Percentiles rank a stretch among this genome's conserved stretches.
phyloP scores from a whole-genome alignment of 768 basidiomycete genomes.

The Sarcomyxa edulis region DNA sequence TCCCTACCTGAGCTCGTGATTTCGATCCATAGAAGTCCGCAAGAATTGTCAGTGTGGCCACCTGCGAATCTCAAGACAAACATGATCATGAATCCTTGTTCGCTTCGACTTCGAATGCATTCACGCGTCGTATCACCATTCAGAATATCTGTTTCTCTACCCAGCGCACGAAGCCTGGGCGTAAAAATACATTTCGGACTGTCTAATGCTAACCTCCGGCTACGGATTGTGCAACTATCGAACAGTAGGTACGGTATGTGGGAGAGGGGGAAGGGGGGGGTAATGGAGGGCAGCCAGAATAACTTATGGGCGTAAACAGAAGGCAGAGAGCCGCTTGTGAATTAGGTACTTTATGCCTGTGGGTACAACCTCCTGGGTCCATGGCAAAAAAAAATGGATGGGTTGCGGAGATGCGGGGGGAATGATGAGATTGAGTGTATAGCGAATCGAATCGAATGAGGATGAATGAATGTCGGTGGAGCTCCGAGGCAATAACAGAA shows the following conservation, averaged over 20 bases:
- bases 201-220: conserved; percentile 48
- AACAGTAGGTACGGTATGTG: conserved; percentile 34
- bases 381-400: conserved; percentile 22
- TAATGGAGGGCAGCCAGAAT: conserved; percentile 19
- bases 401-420: conserved; percentile 1
- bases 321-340: conserved; percentile 27
- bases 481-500: conserved; percentile 8
- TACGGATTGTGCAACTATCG: conserved; percentile 38
- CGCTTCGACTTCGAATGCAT: too few species aligned
- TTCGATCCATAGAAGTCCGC: too few species aligned
- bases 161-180: conserved; percentile 24
- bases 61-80: too few species aligned
- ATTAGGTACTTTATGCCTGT: conserved; percentile 29
- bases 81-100: too few species aligned
- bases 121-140: too few species aligned
- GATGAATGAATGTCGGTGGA: conserved; percentile 16
- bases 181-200: conserved; percentile 53
- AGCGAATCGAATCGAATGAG: conserved; percentile 13
- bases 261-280: conserved; percentile 10
- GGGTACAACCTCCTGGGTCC: conserved; percentile 40
- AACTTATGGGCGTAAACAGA: conserved; percentile 17
- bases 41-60: too few species aligned
- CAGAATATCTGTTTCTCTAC: neutral
- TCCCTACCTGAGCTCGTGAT: too few species aligned
- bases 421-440: conserved; percentile 16